Base-by-base conservation (phyloP, 208 protist species). In the Herpetomonas tarakana region DNA sequence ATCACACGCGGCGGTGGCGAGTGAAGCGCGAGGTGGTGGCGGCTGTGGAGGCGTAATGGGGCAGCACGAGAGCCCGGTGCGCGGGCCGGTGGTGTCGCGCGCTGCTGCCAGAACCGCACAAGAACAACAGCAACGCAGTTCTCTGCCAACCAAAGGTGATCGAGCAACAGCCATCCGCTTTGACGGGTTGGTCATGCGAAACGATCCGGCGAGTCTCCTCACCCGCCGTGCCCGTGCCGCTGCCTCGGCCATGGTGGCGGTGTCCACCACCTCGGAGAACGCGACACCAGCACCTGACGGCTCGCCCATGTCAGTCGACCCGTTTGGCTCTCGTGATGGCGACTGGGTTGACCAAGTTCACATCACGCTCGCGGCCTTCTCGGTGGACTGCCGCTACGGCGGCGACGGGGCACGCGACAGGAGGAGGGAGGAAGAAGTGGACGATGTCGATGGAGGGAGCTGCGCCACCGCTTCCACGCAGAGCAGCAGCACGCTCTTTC, bases 301-400 rank as follows among this genome's bases (percentile, higher is more conserved):
- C 9, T 6, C 35, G 35, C 35, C 54, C 21, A 28, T 25, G 1
- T 31, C 38, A 16, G 30, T 27, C 50, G 30, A 27, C 30, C 53
- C 54, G 1, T 73, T 76, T 50, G 75, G 75, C 26, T 51, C 51
- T 22, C 28, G 61, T 7, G 44, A 62, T 21, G 58, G 65, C 2
- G 71, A 83, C 62, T 83, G 76, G 76, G 52, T 83, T n/a, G 68
- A 74, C 49, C 54, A 52, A 25, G 35, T 71, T 19, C 28, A 68
- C 45, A 25, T 52, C 45, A 53, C n/a, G 24, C 41, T 67, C 26
- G 56, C 45, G 2, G 51, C 49, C 22, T 25, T 67, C n/a, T 57
- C 58, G 1, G 59, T 65, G 4, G 64, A 62, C 24, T 68, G 57
- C 47, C 65, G 58, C 25, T 67, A 46, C 19, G 24, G 24, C 16